Conservation (phyloP, 352 stramenopile species). For the Pythium vanterpoolii region DNA sequence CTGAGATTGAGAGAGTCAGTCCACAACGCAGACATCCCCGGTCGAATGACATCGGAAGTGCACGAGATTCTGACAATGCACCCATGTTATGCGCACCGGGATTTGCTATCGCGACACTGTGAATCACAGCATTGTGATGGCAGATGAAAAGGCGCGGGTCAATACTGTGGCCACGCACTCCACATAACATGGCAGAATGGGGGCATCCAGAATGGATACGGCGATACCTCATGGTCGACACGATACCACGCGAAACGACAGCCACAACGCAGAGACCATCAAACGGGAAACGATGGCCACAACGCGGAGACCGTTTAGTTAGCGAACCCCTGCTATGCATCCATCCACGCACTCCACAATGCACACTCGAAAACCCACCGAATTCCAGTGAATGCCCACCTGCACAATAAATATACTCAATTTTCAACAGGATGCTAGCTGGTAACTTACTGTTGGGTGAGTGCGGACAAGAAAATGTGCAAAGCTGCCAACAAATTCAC, state of each 20-base stretch:
- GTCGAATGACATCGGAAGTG: background rate
- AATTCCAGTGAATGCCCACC: too few relatives aligned
- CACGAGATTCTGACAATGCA: background rate
- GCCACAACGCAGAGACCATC: too few relatives aligned
- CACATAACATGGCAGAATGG: slow-evolving; percentile 3
- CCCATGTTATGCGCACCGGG: background rate
- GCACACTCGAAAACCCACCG: too few relatives aligned
- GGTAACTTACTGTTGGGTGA: slow-evolving; percentile 13
- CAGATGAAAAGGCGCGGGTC: slow-evolving; percentile 13
- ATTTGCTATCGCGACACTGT: background rate
- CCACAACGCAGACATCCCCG: background rate
- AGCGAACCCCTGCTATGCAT: too few relatives aligned
- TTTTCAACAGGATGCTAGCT: too few relatives aligned
- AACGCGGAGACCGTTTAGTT: too few relatives aligned
- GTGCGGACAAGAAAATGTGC: slow-evolving; percentile 7
- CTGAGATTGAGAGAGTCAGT: background rate
- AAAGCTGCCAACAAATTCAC: background rate
- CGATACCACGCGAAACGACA: too few relatives aligned
- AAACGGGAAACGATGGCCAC: too few relatives aligned
- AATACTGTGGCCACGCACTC: background rate
- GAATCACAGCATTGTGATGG: background rate
- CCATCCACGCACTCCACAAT: too few relatives aligned
- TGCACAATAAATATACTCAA: too few relatives aligned
- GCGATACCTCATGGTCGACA: too few relatives aligned
- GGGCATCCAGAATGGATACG: too few relatives aligned